Percentiles rank a stretch among this genome's conserved stretches.
These are phyloP conservation scores for Fusarium sp. DNA, from an alignment of 2,329 filamentous ascomycete species.

Conservation along the genomic window DNA sequence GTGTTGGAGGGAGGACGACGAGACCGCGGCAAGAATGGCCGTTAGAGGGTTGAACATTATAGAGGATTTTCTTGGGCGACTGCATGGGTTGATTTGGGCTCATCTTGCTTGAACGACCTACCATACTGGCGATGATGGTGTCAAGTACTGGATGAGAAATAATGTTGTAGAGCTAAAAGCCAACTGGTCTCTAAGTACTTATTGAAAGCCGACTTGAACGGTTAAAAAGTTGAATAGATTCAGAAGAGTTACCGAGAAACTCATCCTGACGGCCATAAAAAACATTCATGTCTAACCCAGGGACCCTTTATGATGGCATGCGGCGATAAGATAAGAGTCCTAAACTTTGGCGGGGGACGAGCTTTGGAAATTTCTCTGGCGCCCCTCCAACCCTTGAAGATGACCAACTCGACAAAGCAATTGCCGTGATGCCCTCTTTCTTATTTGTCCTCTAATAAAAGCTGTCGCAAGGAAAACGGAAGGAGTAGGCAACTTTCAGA, in stretches of 20 bases:
- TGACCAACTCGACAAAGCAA: neutral
- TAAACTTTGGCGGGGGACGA: conserved; percentile 40
- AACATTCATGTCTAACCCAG: neutral
- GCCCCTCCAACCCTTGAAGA: conserved; percentile 21
- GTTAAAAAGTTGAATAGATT: neutral
- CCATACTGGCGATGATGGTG: neutral
- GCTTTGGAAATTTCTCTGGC: conserved; percentile 36
- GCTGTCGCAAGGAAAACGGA: neutral
- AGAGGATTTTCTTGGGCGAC: conserved; percentile 15
- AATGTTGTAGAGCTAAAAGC: neutral
- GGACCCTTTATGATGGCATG: neutral
- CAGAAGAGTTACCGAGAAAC: neutral
- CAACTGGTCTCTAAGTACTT: neutral
- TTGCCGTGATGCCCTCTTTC: neutral
- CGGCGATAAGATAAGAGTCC: conserved; percentile 38
- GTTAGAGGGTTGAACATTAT: conserved; percentile 42
- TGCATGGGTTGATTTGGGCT: neutral
- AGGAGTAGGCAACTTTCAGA: neutral
- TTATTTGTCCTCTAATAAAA: neutral
- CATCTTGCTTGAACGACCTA: neutral
- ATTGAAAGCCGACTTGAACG: neutral
- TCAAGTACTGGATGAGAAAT: neutral
- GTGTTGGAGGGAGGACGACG: conserved; percentile 60
- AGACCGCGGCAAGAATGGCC: conserved; percentile 55
- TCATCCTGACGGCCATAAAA: neutral